phyloP scores from a whole-genome alignment of 345 rosid species.

The Rubroshorea leprosula region DNA sequence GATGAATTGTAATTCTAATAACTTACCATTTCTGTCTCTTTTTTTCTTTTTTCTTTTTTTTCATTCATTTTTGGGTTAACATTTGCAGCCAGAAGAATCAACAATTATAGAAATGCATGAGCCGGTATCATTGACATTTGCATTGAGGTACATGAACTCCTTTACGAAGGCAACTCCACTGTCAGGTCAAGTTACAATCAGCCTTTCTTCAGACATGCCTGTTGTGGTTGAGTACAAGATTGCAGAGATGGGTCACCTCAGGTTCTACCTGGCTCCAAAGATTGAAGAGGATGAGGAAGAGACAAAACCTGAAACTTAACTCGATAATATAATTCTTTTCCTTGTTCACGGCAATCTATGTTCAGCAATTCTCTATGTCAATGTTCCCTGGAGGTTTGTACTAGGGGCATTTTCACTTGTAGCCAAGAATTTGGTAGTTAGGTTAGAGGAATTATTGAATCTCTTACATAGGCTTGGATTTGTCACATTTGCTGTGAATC shows the following conservation, averaged over 20 bases:
- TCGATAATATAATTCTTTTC: neutral
- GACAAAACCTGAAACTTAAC: conserved; percentile 41
- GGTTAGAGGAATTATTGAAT: too few relatives aligned
- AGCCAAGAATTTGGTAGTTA: too few relatives aligned
- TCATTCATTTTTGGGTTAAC: conserved; percentile 5
- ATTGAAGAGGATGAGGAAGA: conserved; percentile 96
- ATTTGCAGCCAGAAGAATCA: conserved; percentile 88
- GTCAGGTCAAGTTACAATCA: conserved; percentile 76
- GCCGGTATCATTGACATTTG: conserved; percentile 89
- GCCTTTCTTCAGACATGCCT: conserved; percentile 91
- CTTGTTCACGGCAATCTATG: conserved; percentile 1
- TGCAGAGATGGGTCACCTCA: conserved; percentile 96
- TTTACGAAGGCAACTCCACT: conserved; percentile 94
- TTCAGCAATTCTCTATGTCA: conserved; percentile 7
- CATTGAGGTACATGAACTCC: conserved; percentile 92
- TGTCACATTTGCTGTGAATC: too few relatives aligned
- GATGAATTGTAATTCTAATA: too few relatives aligned
- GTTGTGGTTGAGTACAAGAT: conserved; percentile 96
- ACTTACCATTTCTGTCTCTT: conserved; percentile 2
- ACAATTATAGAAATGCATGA: conserved; percentile 85
- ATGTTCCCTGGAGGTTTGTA: neutral
- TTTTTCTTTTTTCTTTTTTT: conserved; percentile 7
- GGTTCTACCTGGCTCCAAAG: conserved; percentile 97
- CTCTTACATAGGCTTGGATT: too few relatives aligned
- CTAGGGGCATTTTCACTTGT: too few relatives aligned